These are phyloP conservation scores for Lactifluus subvellereus DNA, from an alignment of 768 basidiomycete genomes.

Conservation along the genomic window DNA sequence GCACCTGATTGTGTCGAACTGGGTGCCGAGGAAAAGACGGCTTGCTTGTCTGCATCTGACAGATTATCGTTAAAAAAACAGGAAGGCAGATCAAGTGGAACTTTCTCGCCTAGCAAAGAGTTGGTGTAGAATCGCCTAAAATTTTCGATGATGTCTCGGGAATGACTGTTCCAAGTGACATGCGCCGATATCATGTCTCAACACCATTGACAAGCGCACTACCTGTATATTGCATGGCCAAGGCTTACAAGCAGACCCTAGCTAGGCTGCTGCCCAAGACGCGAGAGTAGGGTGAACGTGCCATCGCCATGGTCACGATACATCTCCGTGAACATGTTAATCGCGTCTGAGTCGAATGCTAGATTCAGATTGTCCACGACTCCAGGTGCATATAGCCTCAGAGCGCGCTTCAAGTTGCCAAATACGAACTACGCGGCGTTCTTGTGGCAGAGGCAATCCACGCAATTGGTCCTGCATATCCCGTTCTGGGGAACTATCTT, in stretches of 20 bases:
- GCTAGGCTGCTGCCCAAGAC: no score
- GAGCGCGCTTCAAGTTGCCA: constrained; percentile 67
- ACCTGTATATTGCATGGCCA: constrained; percentile 95
- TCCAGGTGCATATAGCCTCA: constrained; percentile 93
- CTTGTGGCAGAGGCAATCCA: constrained; percentile 94
- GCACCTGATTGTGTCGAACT: constrained; percentile 35
- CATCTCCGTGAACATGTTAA: constrained; percentile 98
- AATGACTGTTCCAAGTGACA: constrained; percentile 97
- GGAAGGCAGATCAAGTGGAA: not conserved
- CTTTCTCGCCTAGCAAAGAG: constrained; percentile 65
- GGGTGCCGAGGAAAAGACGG: constrained; percentile 87
- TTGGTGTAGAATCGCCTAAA: constrained; percentile 93
- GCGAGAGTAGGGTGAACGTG: no score
- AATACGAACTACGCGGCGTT: constrained; percentile 97
- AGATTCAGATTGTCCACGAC: constrained; percentile 81
- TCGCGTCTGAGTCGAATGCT: constrained; percentile 88
- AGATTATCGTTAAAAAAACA: not conserved
- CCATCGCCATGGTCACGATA: constrained; percentile 59
- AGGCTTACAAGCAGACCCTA: constrained; percentile 43
- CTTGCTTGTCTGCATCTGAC: constrained; percentile 91
- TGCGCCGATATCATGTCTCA: constrained; percentile 90
- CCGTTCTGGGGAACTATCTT: no score
- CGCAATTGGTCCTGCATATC: constrained; percentile 90
- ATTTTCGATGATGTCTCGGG: constrained; percentile 94
- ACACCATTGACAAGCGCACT: constrained; percentile 94